These are phyloP conservation scores for Sporothrix pallida DNA, from an alignment of 2,329 filamentous ascomycete genomes.

Conservation along the genomic window DNA sequence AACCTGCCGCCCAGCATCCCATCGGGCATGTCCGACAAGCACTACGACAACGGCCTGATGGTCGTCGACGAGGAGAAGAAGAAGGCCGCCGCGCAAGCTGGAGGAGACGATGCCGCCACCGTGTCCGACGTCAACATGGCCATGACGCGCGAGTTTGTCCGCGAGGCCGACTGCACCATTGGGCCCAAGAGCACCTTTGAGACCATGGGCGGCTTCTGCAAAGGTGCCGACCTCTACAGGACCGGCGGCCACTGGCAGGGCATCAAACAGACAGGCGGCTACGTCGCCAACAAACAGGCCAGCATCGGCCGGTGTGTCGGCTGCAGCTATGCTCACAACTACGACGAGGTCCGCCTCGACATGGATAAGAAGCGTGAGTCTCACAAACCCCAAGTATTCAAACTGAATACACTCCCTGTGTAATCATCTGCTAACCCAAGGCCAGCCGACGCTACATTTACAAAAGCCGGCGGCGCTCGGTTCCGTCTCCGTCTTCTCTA, in stretches of 20 bases:
- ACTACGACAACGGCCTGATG: slow-evolving; percentile 35
- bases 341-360: slow-evolving; percentile 45
- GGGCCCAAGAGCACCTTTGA: slow-evolving; percentile 48
- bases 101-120: slow-evolving; percentile 19
- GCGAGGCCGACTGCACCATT: slow-evolving; percentile 44
- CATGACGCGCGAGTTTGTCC: slow-evolving; percentile 35
- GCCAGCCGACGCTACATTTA: slow-evolving; percentile 46
- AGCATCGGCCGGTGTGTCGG: slow-evolving; percentile 41
- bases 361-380: slow-evolving; percentile 43
- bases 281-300: slow-evolving; percentile 40
- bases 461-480: slow-evolving; percentile 43
- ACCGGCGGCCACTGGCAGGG: slow-evolving; percentile 47
- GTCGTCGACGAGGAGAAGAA: slow-evolving; percentile 29
- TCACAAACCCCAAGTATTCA: not conserved
- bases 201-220: slow-evolving; percentile 48
- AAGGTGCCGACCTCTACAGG: slow-evolving; percentile 48
- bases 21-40: slow-evolving; percentile 14
- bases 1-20: slow-evolving; percentile 28
- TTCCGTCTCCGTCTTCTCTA: slow-evolving; percentile 52
- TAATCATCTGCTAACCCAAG: slow-evolving; percentile 8
- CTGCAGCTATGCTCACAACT: slow-evolving; percentile 43
- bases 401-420: not conserved
- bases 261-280: slow-evolving; percentile 44
- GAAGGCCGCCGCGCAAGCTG: not conserved
- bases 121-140: slow-evolving; percentile 28